phyloP scores from a whole-genome alignment of 768 basidiomycete species.

The Paxillus rubicundulus region DNA sequence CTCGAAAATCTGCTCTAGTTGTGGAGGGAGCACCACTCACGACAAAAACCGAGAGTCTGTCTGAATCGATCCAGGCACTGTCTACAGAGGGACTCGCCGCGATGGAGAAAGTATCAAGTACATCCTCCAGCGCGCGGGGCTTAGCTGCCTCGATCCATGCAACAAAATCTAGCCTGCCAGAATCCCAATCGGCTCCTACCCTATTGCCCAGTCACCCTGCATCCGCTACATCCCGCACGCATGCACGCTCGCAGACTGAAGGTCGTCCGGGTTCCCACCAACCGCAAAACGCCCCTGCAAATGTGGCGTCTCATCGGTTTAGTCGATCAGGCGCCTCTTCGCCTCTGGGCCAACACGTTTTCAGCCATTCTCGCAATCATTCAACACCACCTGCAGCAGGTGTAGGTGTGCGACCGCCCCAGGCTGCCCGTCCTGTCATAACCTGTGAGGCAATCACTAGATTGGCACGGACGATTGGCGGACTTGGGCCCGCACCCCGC shows the following conservation, averaged over 20 bases:
- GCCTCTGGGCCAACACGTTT: constrained; percentile 37
- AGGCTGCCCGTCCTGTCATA: constrained; percentile 62
- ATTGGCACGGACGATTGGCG: constrained; percentile 61
- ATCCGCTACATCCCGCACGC: constrained; percentile 31
- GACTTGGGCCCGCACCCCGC: constrained; percentile 25
- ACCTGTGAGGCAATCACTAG: constrained; percentile 69
- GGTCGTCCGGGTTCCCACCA: constrained; percentile 41
- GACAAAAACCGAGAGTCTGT: constrained; percentile 20
- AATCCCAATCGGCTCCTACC: constrained; percentile 35
- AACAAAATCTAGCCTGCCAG: constrained; percentile 38
- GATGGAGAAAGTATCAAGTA: constrained; percentile 14
- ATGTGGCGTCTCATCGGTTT: constrained; percentile 27
- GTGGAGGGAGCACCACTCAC: constrained; percentile 13
- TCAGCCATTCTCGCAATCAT: constrained; percentile 53
- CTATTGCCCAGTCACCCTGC: constrained; percentile 33
- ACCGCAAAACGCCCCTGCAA: constrained; percentile 25
- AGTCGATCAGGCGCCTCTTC: constrained; percentile 46
- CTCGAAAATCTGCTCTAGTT: constrained; percentile 8
- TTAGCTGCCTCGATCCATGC: constrained; percentile 59
- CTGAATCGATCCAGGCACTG: constrained; percentile 28
- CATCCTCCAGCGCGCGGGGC: constrained; percentile 33
- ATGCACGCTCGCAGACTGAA: constrained; percentile 58
- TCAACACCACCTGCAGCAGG: constrained; percentile 56
- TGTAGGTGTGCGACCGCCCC: constrained; percentile 39
- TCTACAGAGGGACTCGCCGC: constrained; percentile 14